Conservation (phyloP, 805 yeast species). For the Lipomyces yamadae region DNA sequence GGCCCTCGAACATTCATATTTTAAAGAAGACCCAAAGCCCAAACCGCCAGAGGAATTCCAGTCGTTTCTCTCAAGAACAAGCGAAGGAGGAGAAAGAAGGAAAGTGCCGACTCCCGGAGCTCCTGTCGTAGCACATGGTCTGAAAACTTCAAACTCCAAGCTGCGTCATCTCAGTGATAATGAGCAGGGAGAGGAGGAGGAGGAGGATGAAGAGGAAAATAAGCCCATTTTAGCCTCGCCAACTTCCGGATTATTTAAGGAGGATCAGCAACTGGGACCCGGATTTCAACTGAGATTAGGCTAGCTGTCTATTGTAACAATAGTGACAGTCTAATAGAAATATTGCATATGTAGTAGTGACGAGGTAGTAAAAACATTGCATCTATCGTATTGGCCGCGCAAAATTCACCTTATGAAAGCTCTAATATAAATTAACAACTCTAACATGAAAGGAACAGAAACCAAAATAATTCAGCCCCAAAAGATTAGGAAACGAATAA, state of each 20-base stretch:
- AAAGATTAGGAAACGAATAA: not conserved
- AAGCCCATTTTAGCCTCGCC: slow-evolving; percentile 16
- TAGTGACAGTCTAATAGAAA: too few species aligned
- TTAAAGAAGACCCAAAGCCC: slow-evolving; percentile 52
- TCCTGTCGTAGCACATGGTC: slow-evolving; percentile 28
- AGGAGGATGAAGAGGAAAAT: slow-evolving; percentile 7
- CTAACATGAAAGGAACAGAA: too few species aligned
- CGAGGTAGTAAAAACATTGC: too few species aligned
- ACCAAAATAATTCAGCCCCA: not conserved
- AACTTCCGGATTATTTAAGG: slow-evolving; percentile 23
- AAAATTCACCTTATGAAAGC: too few species aligned
- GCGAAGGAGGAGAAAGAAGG: slow-evolving; percentile 4
- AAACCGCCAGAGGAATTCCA: slow-evolving; percentile 41
- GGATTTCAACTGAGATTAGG: slow-evolving; percentile 30
- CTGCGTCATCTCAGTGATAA: slow-evolving; percentile 1
- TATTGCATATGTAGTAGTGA: too few species aligned
- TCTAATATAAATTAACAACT: too few species aligned
- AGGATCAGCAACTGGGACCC: slow-evolving; percentile 20
- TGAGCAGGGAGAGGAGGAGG: slow-evolving; percentile 10
- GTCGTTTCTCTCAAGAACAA: slow-evolving; percentile 40
- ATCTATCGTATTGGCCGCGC: too few species aligned
- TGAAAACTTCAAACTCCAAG: not conserved
- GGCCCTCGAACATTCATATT: slow-evolving; percentile 53
- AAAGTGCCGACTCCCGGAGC: slow-evolving; percentile 24
- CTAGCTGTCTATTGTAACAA: not conserved